Evolutionary conservation across 495 filamentous ascomycete species (phyloP), one percentile per base, ranked within the genome.

Genomic region (Hyaloscypha finlandica): DNA sequence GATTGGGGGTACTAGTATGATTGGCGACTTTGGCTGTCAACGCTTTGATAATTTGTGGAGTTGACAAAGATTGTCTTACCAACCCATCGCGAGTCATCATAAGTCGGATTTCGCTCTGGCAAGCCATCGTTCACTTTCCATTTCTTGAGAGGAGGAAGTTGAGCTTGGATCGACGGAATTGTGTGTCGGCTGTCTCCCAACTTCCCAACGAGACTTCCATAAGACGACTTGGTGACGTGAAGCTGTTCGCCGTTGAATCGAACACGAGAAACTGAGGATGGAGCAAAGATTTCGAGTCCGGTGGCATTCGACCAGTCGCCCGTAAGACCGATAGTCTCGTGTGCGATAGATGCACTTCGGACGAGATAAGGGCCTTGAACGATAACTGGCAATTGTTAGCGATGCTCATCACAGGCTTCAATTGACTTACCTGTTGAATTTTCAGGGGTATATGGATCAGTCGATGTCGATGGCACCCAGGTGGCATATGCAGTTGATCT

Each of bases 81-180:
- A 3, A 20, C 32, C 84, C 86, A 88, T 14, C 75, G 71, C 51
- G 84, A 84, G 71, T 90, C 88, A 66, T 88, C 84, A 68, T 91
- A 92, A 6, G 74, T 75, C 6, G 78, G 70, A 57, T 81, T 73
- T 30, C 85, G 74, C 61, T 92, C 90, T 0, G 89, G 90, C 11
- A 92, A 84, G 5, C 81, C 81, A 66, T 92, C 88, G 60, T 84
- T 69, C n/a, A 81, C 83, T 68, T 89, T 86, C 89, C 89, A 92
- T 8, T 76, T 77, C 11, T 35, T 61, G 2, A 78, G 84, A 65
- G 60, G 73, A 3, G 74, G 74, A 55, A 77, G 78, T 77, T 64
- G 86, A 65, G 64, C 71, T 68, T 22, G 81, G 77, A 48, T 85
- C 65, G 31, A 71, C 51, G 60, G 81, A 62, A 53, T 76, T 54